These are phyloP conservation scores for Kazachstania martiniae DNA, from an alignment of 805 yeast genomes.

Conservation along the genomic window DNA sequence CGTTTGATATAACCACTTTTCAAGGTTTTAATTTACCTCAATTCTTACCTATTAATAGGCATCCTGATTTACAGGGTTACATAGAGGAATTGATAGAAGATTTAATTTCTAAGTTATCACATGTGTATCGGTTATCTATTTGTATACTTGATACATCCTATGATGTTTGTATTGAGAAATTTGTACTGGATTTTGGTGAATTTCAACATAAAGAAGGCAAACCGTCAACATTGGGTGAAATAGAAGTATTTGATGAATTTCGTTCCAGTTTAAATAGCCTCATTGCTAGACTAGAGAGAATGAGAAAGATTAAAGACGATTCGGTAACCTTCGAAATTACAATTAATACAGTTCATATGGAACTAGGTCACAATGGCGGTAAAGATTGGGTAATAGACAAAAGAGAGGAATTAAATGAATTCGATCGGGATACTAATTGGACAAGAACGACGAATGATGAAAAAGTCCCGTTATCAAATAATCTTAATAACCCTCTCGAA, in stretches of 20 bases:
- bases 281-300: conserved; percentile 16
- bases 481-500: no score
- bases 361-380: conserved; percentile 20
- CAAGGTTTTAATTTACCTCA: conserved; percentile 34
- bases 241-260: conserved; percentile 24
- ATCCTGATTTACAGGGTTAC: conserved; percentile 34
- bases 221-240: conserved; percentile 9
- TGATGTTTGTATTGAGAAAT: conserved; percentile 19
- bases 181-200: conserved; percentile 25
- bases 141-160: conserved; percentile 15
- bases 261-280: conserved; percentile 24
- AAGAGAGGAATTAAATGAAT: conserved; percentile 6
- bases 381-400: background rate
- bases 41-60: conserved; percentile 34
- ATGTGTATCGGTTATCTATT: conserved; percentile 15
- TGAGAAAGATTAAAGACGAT: conserved; percentile 17
- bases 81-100: conserved; percentile 27
- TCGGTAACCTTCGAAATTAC: conserved; percentile 21
- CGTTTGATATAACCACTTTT: conserved; percentile 29
- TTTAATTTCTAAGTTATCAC: conserved; percentile 14
- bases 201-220: conserved; percentile 16
- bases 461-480: conserved; percentile 6
- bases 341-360: conserved; percentile 19
- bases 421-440: conserved; percentile 26
- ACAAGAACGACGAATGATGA: conserved; percentile 18